Percentiles rank a stretch among this genome's conserved stretches.
Evolutionary conservation across 1,284 basidiomycete genomes (phyloP).

Genomic region (Psilocybe mexicana): DNA sequence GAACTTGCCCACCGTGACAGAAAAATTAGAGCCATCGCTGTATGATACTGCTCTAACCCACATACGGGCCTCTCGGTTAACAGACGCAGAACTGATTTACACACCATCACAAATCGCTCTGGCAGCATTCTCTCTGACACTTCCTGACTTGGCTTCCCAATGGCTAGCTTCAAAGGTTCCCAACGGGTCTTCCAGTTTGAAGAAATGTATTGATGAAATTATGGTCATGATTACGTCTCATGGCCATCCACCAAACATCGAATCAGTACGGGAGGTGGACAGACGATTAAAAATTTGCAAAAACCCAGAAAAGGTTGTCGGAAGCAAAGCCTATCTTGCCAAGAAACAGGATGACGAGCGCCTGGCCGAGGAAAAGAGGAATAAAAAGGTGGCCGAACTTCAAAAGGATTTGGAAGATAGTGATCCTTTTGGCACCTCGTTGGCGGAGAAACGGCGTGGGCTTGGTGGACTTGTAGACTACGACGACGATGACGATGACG

Average conservation of each 20-base stretch:
- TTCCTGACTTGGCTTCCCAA: slow-evolving; percentile 57
- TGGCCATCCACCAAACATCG: slow-evolving; percentile 75
- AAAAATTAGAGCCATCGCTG: slow-evolving; percentile 43
- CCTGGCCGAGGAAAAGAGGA: slow-evolving; percentile 64
- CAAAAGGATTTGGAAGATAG: slow-evolving; percentile 49
- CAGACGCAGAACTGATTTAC: slow-evolving; percentile 91
- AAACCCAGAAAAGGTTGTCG: slow-evolving; percentile 91
- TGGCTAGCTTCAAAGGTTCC: slow-evolving; percentile 64
- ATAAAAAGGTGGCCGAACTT: slow-evolving; percentile 60
- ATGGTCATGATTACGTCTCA: slow-evolving; percentile 54
- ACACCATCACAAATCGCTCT: slow-evolving; percentile 93
- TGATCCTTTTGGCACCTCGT: slow-evolving; percentile 68
- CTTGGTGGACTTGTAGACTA: slow-evolving; percentile 62
- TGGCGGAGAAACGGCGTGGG: slow-evolving; percentile 37
- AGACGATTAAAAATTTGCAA: slow-evolving; percentile 82
- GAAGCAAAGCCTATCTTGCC: slow-evolving; percentile 75
- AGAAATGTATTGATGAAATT: slow-evolving; percentile 50
- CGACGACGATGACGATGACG: slow-evolving; percentile 40
- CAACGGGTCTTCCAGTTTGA: slow-evolving; percentile 17
- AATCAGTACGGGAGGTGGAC: slow-evolving; percentile 85
- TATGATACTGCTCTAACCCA: slow-evolving; percentile 64
- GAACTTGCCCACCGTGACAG: slow-evolving; percentile 50
- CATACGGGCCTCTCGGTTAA: slow-evolving; percentile 76
- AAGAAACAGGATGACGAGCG: slow-evolving; percentile 66
- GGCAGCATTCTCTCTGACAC: slow-evolving; percentile 73